Evolutionary conservation across 225 moss, liverwort and hornwort genomes (phyloP), one percentile per base, ranked within the genome.

Genomic region (Sphagnum contortum): DNA sequence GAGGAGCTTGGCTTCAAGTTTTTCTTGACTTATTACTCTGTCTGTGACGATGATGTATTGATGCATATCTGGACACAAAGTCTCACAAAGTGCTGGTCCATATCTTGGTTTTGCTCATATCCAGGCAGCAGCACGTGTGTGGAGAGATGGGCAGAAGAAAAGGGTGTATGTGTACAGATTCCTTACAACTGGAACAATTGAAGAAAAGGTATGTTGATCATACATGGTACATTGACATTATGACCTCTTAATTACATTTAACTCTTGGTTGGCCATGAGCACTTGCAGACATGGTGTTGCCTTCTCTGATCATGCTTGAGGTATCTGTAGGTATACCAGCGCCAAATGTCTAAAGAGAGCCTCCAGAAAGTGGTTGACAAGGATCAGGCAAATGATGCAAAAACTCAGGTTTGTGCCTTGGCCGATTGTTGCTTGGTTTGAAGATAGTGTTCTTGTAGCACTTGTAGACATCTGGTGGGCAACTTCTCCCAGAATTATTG

Each of bases 61-160:
- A 58, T 12, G 5, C 7, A 1, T 13, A 11, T 44, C 6, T 58
- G 0, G 7, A 6, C 44, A 5, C 58, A 58, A 29, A 29, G 29
- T 29, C 29, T 29, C 29, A 29, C 29, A 29, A 29, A 29, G 29
- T 29, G 29, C 29, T 0, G 29, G 0, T 29, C 9, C 9, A 48
- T 63, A 0, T 44, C 14, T 48, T 59, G 9, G 4, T 46, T 55
- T 5, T 46, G 5, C 4, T 11, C 46, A 47, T 64, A 54, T 60
- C 44, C 68, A 95, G 95, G 95, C 95, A 60, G 92, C 95, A 60
- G 95, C 95, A 54, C 86, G 95, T 49, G 90, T 96, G 51, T 96
- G 92, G 95, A 92, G 95, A 66, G 95, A 96, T 75, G 95, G 95
- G 12, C 92, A 92, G 73, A 96, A 96, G 74, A 96, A 96, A 70